A percentile compares a stretch with the other conserved stretches of the same genome.
Evolutionary conservation across 768 basidiomycete genomes (phyloP).

Genomic region (Lactarius indigo): DNA sequence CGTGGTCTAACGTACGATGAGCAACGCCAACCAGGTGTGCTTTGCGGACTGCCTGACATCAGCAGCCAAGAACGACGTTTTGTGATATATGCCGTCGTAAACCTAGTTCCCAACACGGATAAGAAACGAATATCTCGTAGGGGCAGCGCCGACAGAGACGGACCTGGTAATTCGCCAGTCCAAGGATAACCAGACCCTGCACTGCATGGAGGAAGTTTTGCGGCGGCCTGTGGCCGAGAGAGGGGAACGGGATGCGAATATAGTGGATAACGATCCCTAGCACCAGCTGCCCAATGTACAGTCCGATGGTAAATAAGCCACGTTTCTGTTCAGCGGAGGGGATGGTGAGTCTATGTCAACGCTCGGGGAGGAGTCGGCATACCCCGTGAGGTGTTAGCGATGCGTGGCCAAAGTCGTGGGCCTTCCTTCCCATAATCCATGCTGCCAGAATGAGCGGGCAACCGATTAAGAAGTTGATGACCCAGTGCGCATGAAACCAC

Average conservation of each 20-base stretch:
- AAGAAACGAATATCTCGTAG: neutral
- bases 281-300: constrained; percentile 50
- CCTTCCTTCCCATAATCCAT: constrained; percentile 37
- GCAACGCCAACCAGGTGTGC: constrained; percentile 13
- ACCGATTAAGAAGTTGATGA: constrained; percentile 32
- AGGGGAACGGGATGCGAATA: constrained; percentile 42
- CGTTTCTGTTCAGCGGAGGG: constrained; percentile 39
- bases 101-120: neutral
- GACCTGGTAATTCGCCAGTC: constrained; percentile 47
- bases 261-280: constrained; percentile 52
- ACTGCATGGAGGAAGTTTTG: constrained; percentile 42
- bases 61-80: constrained; percentile 21
- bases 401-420: rapidly evolving
- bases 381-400: constrained; percentile 40
- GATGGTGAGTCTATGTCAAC: no score
- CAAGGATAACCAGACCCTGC: constrained; percentile 52
- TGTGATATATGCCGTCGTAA: constrained; percentile 12
- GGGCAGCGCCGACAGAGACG: constrained; percentile 8
- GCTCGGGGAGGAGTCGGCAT: neutral
- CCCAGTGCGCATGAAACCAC: constrained; percentile 12
- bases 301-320: constrained; percentile 49
- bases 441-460: constrained; percentile 53
- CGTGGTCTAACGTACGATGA: constrained; percentile 7
- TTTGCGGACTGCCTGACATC: constrained; percentile 8
- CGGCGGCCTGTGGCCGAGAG: constrained; percentile 35